Conservation (phyloP, 352 stramenopile genomes). For the Phytopythium aichiense region DNA sequence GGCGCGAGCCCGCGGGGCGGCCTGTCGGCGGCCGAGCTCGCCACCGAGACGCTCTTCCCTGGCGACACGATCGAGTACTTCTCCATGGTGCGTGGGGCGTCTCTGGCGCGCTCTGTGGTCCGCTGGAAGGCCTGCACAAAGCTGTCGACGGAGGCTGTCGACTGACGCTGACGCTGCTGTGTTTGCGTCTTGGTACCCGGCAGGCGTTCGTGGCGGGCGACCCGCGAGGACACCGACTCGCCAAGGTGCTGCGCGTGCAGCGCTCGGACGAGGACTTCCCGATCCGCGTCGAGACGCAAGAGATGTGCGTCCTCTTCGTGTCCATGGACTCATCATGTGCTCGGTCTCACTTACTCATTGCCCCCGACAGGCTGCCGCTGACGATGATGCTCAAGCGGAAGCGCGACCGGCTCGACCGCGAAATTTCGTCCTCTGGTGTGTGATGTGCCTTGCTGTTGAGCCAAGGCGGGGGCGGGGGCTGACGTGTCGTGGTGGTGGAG, state of each 20-base stretch:
- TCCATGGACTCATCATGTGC: too few relatives aligned
- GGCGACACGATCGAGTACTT: slow-evolving; percentile 80
- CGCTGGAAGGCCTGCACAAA: not conserved
- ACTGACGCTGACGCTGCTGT: not conserved
- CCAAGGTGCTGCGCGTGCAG: slow-evolving; percentile 54
- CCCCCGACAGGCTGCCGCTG: slow-evolving; percentile 38
- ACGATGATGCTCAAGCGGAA: slow-evolving; percentile 74
- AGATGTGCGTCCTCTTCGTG: slow-evolving; percentile 37
- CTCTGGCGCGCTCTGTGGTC: not conserved
- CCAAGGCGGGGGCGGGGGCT: not conserved
- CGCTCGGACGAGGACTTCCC: slow-evolving; percentile 48
- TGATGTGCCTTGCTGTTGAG: not conserved
- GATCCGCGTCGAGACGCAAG: slow-evolving; percentile 59
- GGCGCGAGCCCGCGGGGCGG: slow-evolving; percentile 19
- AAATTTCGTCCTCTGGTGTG: slow-evolving; percentile 39
- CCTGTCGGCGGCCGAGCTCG: slow-evolving; percentile 55
- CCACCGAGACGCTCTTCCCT: slow-evolving; percentile 51
- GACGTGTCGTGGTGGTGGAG: slow-evolving; percentile 2
- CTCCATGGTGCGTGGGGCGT: slow-evolving; percentile 39
- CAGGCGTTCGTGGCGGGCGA: slow-evolving; percentile 73
- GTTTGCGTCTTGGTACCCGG: not conserved
- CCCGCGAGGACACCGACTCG: slow-evolving; percentile 48
- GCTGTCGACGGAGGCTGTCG: not conserved
- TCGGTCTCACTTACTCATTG: not conserved
- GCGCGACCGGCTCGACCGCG: slow-evolving; percentile 45